Base-by-base conservation (phyloP, 345 rosid species). In the Salix suchowensis region DNA sequence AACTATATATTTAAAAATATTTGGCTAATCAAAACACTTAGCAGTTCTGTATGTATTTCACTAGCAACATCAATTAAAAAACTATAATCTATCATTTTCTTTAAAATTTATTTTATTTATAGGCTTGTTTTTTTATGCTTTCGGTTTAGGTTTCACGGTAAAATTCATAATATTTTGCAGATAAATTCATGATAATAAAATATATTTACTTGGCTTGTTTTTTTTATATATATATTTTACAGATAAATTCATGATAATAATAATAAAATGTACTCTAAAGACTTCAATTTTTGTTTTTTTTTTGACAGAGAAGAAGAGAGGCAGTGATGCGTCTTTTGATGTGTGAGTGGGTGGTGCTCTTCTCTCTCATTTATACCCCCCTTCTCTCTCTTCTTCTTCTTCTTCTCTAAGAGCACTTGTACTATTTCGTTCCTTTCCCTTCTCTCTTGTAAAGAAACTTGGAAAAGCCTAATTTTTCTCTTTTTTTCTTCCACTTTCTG, bases 301-400 rank as follows among this genome's bases (percentile, higher is more conserved):
- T 3, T 58, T 58, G 1, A n/a, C 26, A 55, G 61, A 54, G 81
- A 36, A n/a, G n/a, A 77, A 77, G 74, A 34, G 58, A 75, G 90
- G 86, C 84, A 87, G 86, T 77, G 91, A 85, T 89, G 85, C 89
- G 85, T 7, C 82, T 85, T 83, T 83, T 88, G 90, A 89, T 87
- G 93, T 80, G 85, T 72, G 78, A 86, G 89, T 89, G 93, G 75
- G 18, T 52, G 66, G 74, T 75, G 67, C 70, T 67, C 30, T 13
- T 36, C 9, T 15, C 39, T 40, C 14, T 52, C 62, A 14, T 39
- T 46, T 46, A 46, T 14, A 46, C 50, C 4, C 50, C 3, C 14
- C 40, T 0, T 11, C 30, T 7, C 23, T 11, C 52, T 34, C 14
- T 34, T 12, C 32, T 30, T 30, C 32, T 30, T 34, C 67, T 30